These are phyloP conservation scores for Funneliformis mosseae DNA, from an alignment of 192 early-diverging fungal genomes.

Conservation along the genomic window DNA sequence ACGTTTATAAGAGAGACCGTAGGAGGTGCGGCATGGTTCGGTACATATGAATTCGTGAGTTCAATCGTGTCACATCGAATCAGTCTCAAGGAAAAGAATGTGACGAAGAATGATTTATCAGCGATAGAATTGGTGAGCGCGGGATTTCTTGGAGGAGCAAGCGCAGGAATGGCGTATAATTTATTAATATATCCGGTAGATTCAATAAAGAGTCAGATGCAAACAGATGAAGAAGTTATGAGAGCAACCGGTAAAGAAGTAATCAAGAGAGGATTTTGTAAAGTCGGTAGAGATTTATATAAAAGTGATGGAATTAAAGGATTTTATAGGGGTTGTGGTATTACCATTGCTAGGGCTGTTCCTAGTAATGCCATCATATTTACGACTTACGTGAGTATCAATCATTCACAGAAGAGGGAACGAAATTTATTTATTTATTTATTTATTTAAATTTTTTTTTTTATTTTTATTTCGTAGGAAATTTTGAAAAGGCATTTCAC, in stretches of 20 bases:
- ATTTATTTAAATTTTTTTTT: too few species aligned
- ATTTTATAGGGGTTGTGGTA: conserved; percentile 93
- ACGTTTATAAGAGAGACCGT: conserved; percentile 88
- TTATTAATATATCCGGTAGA: conserved; percentile 89
- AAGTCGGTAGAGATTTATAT: conserved; percentile 73
- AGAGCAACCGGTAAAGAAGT: background rate
- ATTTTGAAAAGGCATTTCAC: background rate
- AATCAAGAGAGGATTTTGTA: conserved; percentile 51
- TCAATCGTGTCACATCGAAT: conserved; percentile 48
- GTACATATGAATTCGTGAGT: conserved; percentile 83
- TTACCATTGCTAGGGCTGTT: conserved; percentile 84
- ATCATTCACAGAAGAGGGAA: too few species aligned
- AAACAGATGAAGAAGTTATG: conserved; percentile 72
- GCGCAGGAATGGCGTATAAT: conserved; percentile 92
- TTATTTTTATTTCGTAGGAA: conserved; percentile 1
- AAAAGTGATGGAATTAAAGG: conserved; percentile 74
- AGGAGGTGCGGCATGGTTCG: conserved; percentile 97
- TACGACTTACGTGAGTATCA: conserved; percentile 83
- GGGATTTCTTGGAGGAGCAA: conserved; percentile 57
- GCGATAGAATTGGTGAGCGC: conserved; percentile 77
- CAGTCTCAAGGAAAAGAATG: conserved; percentile 23
- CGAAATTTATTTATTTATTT: too few species aligned
- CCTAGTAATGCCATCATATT: conserved; percentile 97
- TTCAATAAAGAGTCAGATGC: conserved; percentile 91
- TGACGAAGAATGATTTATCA: conserved; percentile 72